Conservation (phyloP, 768 basidiomycete genomes). For the Panaeolus papilionaceus region DNA sequence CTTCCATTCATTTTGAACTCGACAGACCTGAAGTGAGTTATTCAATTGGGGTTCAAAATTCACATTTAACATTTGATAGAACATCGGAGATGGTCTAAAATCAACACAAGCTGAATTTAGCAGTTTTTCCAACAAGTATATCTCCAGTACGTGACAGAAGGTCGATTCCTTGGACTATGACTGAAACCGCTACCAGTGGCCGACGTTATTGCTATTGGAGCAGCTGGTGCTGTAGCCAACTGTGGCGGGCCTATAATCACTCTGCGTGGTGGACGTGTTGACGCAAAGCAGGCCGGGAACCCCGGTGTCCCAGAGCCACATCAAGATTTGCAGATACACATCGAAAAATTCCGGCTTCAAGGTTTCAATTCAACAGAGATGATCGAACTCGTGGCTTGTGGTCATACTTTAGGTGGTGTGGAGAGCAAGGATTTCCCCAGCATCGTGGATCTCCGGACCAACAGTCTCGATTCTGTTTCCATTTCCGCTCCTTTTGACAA, state of each 20-base stretch:
- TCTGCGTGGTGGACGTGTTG: conserved; percentile 47
- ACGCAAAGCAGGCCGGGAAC: conserved; percentile 44
- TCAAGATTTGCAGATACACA: conserved; percentile 41
- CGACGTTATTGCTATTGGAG: conserved; percentile 49
- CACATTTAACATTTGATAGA: conserved; percentile 34
- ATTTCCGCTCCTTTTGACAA: conserved; percentile 38
- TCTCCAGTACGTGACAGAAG: conserved; percentile 39
- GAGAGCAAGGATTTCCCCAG: conserved; percentile 46
- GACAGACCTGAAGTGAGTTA: conserved; percentile 44
- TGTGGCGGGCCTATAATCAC: conserved; percentile 53
- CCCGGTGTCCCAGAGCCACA: conserved; percentile 48
- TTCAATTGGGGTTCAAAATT: background rate
- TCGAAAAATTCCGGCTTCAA: conserved; percentile 40
- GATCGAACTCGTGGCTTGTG: conserved; percentile 52
- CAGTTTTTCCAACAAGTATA: conserved; percentile 47
- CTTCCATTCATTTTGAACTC: conserved; percentile 55
- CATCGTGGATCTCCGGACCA: conserved; percentile 33
- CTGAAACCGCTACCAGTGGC: conserved; percentile 35
- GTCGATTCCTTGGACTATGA: background rate
- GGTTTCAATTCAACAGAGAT: conserved; percentile 49
- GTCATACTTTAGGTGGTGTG: conserved; percentile 52
- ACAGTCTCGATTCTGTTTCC: conserved; percentile 15
- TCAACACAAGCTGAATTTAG: conserved; percentile 48
- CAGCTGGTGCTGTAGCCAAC: conserved; percentile 41
- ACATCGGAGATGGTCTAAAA: conserved; percentile 53